phyloP scores from a whole-genome alignment of 1,139 yeast genomes.

The Yamadazyma spencermartinsiae region DNA sequence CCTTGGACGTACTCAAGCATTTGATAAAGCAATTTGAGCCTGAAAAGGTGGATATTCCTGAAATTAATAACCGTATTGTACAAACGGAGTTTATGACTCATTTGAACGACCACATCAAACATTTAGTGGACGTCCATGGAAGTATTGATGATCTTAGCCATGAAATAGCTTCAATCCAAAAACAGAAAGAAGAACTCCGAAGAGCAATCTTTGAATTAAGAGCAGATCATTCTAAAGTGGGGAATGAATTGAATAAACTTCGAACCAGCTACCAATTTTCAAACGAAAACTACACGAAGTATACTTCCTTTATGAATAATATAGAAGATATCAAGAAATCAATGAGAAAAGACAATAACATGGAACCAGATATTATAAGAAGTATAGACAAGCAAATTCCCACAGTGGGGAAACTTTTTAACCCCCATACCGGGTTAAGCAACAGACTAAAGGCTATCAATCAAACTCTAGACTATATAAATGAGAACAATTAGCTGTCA shows the following conservation, averaged over 20 bases:
- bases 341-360: slow-evolving; percentile 2
- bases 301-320: slow-evolving; percentile 18
- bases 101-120: slow-evolving; percentile 28
- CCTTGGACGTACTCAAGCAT: slow-evolving; percentile 40
- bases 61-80: slow-evolving; percentile 21
- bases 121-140: slow-evolving; percentile 38
- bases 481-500: slow-evolving; percentile 12
- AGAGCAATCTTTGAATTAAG: slow-evolving; percentile 38
- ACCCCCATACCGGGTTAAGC: slow-evolving; percentile 42
- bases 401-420: slow-evolving; percentile 26
- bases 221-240: slow-evolving; percentile 38
- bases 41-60: background rate
- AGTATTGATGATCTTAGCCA: slow-evolving; percentile 42
- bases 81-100: slow-evolving; percentile 36
- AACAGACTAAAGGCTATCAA: slow-evolving; percentile 36
- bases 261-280: slow-evolving; percentile 31
- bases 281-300: slow-evolving; percentile 25
- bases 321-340: slow-evolving; percentile 8
- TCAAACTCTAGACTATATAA: slow-evolving; percentile 27
- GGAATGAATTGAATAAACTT: slow-evolving; percentile 38
- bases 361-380: slow-evolving; percentile 9
- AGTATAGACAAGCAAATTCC: slow-evolving; percentile 16
- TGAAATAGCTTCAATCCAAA: slow-evolving; percentile 38
- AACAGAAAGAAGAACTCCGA: slow-evolving; percentile 42
- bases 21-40: slow-evolving; percentile 32